Conservation (phyloP, 805 yeast species). For the Kodamaea jinghongensis region DNA sequence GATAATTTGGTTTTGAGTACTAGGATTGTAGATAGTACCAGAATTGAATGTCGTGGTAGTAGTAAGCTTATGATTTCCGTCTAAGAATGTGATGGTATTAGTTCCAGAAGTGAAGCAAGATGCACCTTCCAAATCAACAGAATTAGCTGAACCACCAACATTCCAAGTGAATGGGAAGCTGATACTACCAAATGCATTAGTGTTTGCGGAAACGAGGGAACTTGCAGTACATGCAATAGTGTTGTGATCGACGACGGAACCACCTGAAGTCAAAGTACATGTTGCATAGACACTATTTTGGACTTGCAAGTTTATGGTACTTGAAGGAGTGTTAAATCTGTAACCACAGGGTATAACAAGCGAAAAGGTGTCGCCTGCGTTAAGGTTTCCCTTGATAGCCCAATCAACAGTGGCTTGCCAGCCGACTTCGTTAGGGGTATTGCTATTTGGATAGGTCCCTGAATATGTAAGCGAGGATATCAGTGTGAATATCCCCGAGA, state of each 20-base stretch:
- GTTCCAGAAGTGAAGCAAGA: conserved; percentile 17
- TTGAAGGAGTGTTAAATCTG: conserved; percentile 12
- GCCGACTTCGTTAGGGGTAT: neutral
- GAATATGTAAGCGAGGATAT: too few relatives aligned
- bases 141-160: conserved; percentile 9
- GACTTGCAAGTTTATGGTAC: conserved; percentile 9
- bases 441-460: too few relatives aligned
- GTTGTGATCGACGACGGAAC: conserved; percentile 8
- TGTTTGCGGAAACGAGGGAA: neutral
- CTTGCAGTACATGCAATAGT: conserved; percentile 11
- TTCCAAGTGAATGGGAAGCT: conserved; percentile 24
- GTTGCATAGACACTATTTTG: conserved; percentile 18
- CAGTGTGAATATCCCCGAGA: too few relatives aligned
- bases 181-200: conserved; percentile 9
- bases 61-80: conserved; percentile 12
- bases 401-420: conserved; percentile 13
- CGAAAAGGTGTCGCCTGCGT: conserved; percentile 17
- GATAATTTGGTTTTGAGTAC: neutral
- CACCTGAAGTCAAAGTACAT: conserved; percentile 17
- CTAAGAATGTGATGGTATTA: conserved; percentile 18
- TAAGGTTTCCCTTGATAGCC: conserved; percentile 7
- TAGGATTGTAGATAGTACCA: neutral
- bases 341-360: conserved; percentile 17
- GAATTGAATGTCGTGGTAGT: conserved; percentile 5
- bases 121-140: conserved; percentile 18